Evolutionary conservation across 2,329 filamentous ascomycete species (phyloP).

Genomic region (Xylaria arbuscula): DNA sequence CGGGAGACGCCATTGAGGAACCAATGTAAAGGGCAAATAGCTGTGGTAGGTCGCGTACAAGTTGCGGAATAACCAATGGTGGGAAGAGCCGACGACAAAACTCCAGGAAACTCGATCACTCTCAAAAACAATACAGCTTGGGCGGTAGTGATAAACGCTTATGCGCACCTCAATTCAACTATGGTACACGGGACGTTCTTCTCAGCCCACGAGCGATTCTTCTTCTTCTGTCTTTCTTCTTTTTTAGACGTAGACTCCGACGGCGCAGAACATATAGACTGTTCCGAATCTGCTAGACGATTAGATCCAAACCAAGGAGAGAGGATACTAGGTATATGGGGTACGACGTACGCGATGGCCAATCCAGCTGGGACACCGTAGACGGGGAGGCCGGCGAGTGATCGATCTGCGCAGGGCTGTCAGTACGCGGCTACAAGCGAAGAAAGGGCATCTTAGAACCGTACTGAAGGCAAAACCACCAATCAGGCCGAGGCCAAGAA

Average conservation of each 20-base stretch:
- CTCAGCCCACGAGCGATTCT: conserved; percentile 41
- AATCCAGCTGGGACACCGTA: conserved; percentile 88
- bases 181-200: conserved; percentile 54
- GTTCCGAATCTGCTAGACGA: conserved; percentile 78
- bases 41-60: background rate
- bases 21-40: conserved; percentile 19
- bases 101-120: conserved; percentile 39
- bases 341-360: conserved; percentile 80
- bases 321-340: conserved; percentile 23
- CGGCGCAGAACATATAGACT: conserved; percentile 98
- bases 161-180: conserved; percentile 53
- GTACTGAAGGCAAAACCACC: conserved; percentile 89
- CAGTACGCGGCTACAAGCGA: conserved; percentile 1
- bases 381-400: conserved; percentile 77
- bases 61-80: conserved; percentile 13
- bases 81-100: conserved; percentile 17
- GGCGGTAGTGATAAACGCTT: conserved; percentile 43
- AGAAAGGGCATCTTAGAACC: conserved; percentile 41
- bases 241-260: conserved; percentile 92
- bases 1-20: conserved; percentile 43
- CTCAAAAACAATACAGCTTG: conserved; percentile 33
- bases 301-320: conserved; percentile 36
- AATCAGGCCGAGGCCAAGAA: conserved; percentile 77
- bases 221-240: conserved; percentile 43
- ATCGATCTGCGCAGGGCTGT: conserved; percentile 73